phyloP scores from a whole-genome alignment of 352 stramenopile genomes.

The Globisporangium nodosum region DNA sequence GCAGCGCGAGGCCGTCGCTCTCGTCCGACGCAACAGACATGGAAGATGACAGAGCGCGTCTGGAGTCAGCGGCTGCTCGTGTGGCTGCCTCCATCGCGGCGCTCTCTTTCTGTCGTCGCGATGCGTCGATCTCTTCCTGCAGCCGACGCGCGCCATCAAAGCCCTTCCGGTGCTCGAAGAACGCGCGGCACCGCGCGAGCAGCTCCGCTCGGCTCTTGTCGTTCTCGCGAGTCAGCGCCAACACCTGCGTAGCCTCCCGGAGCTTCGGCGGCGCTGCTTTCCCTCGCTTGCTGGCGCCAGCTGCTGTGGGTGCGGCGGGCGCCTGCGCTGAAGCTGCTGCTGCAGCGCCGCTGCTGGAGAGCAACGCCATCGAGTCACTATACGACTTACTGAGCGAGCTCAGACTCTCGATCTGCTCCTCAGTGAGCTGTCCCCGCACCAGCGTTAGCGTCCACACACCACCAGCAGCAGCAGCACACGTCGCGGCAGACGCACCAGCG shows the following conservation, averaged over 20 bases:
- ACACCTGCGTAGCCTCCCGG: not conserved
- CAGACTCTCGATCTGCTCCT: conserved; percentile 9
- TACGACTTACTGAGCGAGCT: conserved; percentile 2
- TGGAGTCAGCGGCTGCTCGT: not conserved
- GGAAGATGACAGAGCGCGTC: not conserved
- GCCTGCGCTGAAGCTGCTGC: not conserved
- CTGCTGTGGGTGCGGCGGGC: not conserved
- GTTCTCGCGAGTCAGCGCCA: conserved; percentile 3
- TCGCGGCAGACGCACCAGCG: not conserved
- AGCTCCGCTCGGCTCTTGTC: conserved; percentile 10
- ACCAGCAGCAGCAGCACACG: not conserved
- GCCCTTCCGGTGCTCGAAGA: conserved; percentile 2
- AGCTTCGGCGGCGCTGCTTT: not conserved
- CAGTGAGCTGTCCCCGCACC: conserved; percentile 6
- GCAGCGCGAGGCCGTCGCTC: conserved; percentile 33
- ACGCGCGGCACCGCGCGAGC: conserved; percentile 1
- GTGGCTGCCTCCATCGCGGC: not conserved
- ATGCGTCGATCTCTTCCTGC: not conserved
- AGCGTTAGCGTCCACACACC: not conserved
- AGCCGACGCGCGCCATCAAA: not conserved
- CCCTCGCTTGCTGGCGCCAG: not conserved
- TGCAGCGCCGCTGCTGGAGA: not conserved
- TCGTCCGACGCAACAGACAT: conserved; percentile 21
- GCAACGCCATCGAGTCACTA: conserved; percentile 3
- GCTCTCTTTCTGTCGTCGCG: not conserved